Conservation (phyloP, 129 eudicot species). For the Oenanthe sinensis region DNA sequence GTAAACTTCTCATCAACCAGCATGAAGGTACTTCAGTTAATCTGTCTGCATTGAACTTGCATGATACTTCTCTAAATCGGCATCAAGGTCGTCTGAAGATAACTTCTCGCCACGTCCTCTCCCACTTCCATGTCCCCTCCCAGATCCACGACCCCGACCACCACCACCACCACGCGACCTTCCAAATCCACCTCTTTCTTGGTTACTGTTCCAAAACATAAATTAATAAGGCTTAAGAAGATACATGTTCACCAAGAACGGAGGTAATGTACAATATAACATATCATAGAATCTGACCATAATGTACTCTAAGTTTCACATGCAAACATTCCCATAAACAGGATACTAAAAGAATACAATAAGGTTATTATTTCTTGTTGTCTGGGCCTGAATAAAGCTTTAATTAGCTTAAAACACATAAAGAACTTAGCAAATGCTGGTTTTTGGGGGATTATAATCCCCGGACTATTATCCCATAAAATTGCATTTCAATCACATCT, state of each 20-base stretch:
- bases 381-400: not conserved
- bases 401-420: not conserved
- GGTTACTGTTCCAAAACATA: slow-evolving; percentile 37
- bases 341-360: not conserved
- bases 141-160: slow-evolving; percentile 36
- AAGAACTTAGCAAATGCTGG: not conserved
- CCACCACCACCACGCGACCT: slow-evolving; percentile 52
- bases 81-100: slow-evolving; percentile 87
- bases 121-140: slow-evolving; percentile 42
- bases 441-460: not conserved
- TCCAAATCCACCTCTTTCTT: slow-evolving; percentile 55
- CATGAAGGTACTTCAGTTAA: slow-evolving; percentile 26
- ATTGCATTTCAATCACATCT: not conserved
- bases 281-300: not conserved
- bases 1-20: slow-evolving; percentile 12
- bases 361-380: not conserved
- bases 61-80: slow-evolving; percentile 88
- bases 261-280: not conserved
- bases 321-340: not conserved
- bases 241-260: not conserved
- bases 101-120: slow-evolving; percentile 63
- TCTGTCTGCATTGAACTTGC: slow-evolving; percentile 59
- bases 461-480: not conserved
- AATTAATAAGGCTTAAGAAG: not conserved
- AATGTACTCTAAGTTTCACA: not conserved